Percentiles rank a stretch among this genome's conserved stretches.
phyloP scores from a whole-genome alignment of 257 asterid species.

The Gardenia jasminoides region DNA sequence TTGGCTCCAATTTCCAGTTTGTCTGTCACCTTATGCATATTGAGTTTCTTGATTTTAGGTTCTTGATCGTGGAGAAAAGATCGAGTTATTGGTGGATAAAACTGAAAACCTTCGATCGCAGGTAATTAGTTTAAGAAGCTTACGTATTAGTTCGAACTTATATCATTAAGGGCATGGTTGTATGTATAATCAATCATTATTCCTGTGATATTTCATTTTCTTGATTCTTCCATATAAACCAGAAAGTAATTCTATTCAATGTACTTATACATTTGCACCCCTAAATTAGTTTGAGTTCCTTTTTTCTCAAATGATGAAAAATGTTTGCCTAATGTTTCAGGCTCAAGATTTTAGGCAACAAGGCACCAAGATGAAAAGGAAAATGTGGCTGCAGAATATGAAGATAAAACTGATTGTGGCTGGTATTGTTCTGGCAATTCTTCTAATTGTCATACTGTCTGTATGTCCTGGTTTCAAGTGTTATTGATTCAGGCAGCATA shows the following conservation, averaged over 20 bases:
- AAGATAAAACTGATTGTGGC: constrained; percentile 45
- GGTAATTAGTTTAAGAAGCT: constrained; percentile 28
- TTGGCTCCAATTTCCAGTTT: neutral
- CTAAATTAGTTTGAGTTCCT: neutral
- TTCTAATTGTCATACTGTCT: constrained; percentile 36
- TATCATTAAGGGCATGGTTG: no score
- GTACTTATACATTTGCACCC: neutral
- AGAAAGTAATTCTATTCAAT: neutral
- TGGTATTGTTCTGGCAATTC: constrained; percentile 29
- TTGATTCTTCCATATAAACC: no score
- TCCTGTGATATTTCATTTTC: no score
- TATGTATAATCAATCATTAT: no score
- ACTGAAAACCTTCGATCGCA: constrained; percentile 52
- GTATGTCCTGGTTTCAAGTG: constrained; percentile 49
- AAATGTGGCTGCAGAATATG: constrained; percentile 55
- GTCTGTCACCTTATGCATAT: neutral
- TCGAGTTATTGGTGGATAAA: constrained; percentile 49
- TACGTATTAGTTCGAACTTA: neutral
- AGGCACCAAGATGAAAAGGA: constrained; percentile 43
- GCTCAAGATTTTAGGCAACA: constrained; percentile 53
- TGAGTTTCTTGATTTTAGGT: constrained; percentile 25
- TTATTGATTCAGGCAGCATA: neutral
- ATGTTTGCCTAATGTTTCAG: constrained; percentile 20
- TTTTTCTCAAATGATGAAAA: neutral
- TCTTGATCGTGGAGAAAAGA: constrained; percentile 54